phyloP scores from a whole-genome alignment of 1,139 yeast genomes.

The Ashbya aceris region DNA sequence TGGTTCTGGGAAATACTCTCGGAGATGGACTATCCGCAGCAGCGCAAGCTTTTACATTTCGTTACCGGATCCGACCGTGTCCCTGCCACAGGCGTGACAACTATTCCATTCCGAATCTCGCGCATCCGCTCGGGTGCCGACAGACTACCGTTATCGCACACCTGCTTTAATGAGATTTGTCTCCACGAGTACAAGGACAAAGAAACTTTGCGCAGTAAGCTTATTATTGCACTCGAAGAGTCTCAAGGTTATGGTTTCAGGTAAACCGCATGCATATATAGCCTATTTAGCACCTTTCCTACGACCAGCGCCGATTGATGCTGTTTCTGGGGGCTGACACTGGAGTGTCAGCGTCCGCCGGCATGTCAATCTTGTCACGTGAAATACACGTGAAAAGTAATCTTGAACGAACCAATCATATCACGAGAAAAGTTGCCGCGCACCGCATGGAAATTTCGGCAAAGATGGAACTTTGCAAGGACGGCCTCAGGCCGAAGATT shows the following conservation, averaged over 20 bases:
- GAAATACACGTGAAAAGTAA: not conserved
- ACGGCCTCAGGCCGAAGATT: no score
- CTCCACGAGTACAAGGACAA: slow-evolving; percentile 52
- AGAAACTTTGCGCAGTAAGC: slow-evolving; percentile 45
- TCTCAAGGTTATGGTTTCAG: slow-evolving; percentile 82
- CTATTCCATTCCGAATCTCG: slow-evolving; percentile 58
- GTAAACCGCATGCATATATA: slow-evolving; percentile 20
- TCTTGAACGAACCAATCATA: slow-evolving; percentile 8
- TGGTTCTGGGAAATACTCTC: slow-evolving; percentile 86
- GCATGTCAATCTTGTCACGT: not conserved
- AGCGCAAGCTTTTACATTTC: slow-evolving; percentile 59
- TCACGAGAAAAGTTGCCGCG: slow-evolving; percentile 3
- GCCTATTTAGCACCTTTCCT: not conserved
- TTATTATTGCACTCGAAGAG: slow-evolving; percentile 60
- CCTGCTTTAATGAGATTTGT: slow-evolving; percentile 87
- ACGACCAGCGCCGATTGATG: no score
- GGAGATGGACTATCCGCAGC: slow-evolving; percentile 37
- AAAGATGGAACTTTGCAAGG: no score
- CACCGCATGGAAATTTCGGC: no score
- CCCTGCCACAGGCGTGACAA: slow-evolving; percentile 85
- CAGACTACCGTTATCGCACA: slow-evolving; percentile 76
- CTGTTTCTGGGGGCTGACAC: no score
- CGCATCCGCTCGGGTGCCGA: slow-evolving; percentile 39
- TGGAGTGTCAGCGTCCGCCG: not conserved
- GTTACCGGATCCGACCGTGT: slow-evolving; percentile 86